Percentiles rank a stretch among this genome's conserved stretches.
phyloP scores from a whole-genome alignment of 176 grass and related monocot species.

The Cocos nucifera region DNA sequence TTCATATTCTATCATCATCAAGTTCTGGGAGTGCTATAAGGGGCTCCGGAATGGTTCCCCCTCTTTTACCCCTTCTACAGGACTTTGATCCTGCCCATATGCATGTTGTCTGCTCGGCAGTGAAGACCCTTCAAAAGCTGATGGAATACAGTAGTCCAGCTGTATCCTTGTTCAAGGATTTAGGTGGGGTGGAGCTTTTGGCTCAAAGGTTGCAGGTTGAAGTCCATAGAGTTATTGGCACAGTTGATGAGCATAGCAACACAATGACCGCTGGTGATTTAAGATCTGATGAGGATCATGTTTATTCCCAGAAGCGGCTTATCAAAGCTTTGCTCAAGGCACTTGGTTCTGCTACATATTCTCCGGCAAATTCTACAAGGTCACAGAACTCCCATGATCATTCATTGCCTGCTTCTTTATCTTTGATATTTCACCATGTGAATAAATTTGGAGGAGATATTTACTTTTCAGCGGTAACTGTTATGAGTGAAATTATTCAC shows the following conservation, averaged over 20 bases:
- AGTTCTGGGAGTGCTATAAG: constrained; percentile 87
- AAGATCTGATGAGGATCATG: constrained; percentile 67
- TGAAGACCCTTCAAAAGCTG: constrained; percentile 94
- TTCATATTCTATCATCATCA: constrained; percentile 91
- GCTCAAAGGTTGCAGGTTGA: constrained; percentile 77
- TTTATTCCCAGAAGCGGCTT: constrained; percentile 74
- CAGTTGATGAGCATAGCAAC: constrained; percentile 33
- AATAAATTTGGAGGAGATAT: constrained; percentile 88
- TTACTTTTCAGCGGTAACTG: constrained; percentile 94
- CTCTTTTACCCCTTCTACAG: constrained; percentile 82
- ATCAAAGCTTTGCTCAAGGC: constrained; percentile 95
- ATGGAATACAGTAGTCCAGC: constrained; percentile 92
- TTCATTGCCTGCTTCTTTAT: constrained; percentile 78
- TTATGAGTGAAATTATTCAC: constrained; percentile 99
- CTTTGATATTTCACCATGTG: constrained; percentile 87
- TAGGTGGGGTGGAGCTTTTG: constrained; percentile 83
- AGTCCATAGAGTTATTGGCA: constrained; percentile 72
- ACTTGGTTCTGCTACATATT: constrained; percentile 87
- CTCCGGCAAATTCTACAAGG: constrained; percentile 69
- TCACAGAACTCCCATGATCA: constrained; percentile 64
- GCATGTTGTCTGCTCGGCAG: constrained; percentile 82
- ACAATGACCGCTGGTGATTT: constrained; percentile 45
- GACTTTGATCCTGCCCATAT: constrained; percentile 75
- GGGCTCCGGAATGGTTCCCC: constrained; percentile 82
- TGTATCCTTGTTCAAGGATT: constrained; percentile 92